phyloP scores from a whole-genome alignment of 768 basidiomycete genomes.

The Clitopilus passeckerianus region DNA sequence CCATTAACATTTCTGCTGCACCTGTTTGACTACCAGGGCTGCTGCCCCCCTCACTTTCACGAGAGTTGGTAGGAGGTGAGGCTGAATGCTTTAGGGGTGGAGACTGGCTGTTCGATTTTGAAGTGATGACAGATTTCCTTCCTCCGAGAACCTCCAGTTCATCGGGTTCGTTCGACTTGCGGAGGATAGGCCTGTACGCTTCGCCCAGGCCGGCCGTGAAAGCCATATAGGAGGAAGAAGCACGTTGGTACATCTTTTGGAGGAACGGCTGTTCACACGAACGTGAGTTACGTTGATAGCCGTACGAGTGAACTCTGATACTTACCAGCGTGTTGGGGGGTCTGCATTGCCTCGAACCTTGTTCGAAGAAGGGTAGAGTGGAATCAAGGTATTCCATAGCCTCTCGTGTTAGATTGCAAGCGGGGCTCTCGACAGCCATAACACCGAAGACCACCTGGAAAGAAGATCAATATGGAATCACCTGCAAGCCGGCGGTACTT shows the following conservation, averaged over 20 bases:
- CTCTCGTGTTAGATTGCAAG: slow-evolving; percentile 32
- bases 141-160: slow-evolving; percentile 33
- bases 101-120: slow-evolving; percentile 22
- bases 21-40: slow-evolving; percentile 17
- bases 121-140: slow-evolving; percentile 27
- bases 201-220: slow-evolving; percentile 19
- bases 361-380: slow-evolving; percentile 34
- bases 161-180: slow-evolving; percentile 19
- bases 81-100: slow-evolving; percentile 16
- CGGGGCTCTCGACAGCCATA: slow-evolving; percentile 40
- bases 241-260: slow-evolving; percentile 30
- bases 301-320: neutral
- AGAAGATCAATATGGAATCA: neutral
- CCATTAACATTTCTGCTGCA: slow-evolving; percentile 17
- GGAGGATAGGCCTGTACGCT: neutral
- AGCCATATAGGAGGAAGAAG: slow-evolving; percentile 22
- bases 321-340: slow-evolving; percentile 31
- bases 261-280: slow-evolving; percentile 26
- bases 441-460: slow-evolving; percentile 39
- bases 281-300: neutral
- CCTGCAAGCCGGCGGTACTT: slow-evolving; percentile 11
- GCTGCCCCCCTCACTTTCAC: slow-evolving; percentile 11
- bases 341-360: slow-evolving; percentile 33
- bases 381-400: slow-evolving; percentile 33
- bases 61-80: slow-evolving; percentile 13